Evolutionary conservation across 352 stramenopile species (phyloP).

Genomic region (Globisporangium emineosum): DNA sequence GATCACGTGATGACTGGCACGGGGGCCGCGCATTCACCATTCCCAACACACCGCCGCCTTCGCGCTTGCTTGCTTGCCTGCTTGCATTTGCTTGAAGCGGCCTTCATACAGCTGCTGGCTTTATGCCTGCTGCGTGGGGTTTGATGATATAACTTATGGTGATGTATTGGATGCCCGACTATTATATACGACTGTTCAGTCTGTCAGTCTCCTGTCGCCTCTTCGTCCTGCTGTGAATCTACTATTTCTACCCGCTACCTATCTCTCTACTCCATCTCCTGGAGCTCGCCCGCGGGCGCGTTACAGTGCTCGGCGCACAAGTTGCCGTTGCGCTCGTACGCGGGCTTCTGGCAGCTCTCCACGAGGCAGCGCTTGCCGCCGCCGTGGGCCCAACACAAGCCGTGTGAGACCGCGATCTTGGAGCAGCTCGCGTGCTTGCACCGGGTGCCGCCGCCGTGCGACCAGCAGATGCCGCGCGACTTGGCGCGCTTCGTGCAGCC

Average conservation of each 20-base stretch:
- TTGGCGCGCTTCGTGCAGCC: conserved; percentile 45
- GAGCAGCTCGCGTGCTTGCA: conserved; percentile 48
- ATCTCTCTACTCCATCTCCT: not conserved
- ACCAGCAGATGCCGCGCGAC: conserved; percentile 31
- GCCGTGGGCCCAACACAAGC: conserved; percentile 52
- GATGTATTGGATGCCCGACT: not conserved
- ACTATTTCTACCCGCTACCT: no score
- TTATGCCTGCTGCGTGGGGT: no score
- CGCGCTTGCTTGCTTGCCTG: not conserved
- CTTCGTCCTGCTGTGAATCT: not conserved
- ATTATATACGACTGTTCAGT: not conserved
- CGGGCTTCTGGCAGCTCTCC: conserved; percentile 38
- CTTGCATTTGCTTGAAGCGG: no score
- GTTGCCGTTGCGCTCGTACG: conserved; percentile 62
- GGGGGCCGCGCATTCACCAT: not conserved
- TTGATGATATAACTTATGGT: not conserved
- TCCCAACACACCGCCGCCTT: not conserved
- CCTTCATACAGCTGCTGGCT: no score
- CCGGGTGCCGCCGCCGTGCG: conserved; percentile 29
- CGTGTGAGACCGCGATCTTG: conserved; percentile 57
- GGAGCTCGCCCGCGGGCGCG: not conserved
- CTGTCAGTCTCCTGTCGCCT: not conserved
- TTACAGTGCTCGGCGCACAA: conserved; percentile 37
- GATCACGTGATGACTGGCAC: not conserved
- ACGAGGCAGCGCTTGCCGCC: conserved; percentile 40